Evolutionary conservation across 441 rosid species (phyloP).

Genomic region (Corymbia citriodora): DNA sequence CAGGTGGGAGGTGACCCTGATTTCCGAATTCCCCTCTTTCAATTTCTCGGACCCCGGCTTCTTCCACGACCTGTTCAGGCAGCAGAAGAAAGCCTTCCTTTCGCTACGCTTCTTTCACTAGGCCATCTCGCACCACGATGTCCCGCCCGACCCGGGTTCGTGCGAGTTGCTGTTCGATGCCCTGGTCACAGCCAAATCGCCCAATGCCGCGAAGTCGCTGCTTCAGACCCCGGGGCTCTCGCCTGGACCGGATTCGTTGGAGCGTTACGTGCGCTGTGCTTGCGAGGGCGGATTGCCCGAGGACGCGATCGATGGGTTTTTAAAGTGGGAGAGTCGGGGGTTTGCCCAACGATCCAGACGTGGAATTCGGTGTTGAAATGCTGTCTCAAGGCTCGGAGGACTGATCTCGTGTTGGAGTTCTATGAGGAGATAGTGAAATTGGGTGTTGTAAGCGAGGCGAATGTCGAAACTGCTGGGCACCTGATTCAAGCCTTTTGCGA

Average conservation of each 20-base stretch:
- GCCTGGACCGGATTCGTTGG: constrained; percentile 27
- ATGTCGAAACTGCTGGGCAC: constrained; percentile 32
- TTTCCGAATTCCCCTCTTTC: constrained; percentile 45
- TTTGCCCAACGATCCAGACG: constrained; percentile 16
- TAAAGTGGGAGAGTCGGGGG: constrained; percentile 24
- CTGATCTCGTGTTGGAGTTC: constrained; percentile 49
- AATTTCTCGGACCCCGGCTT: constrained; percentile 46
- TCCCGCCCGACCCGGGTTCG: constrained; percentile 35
- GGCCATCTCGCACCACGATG: constrained; percentile 27
- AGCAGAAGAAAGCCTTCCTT: constrained; percentile 40
- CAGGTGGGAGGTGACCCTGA: constrained; percentile 49
- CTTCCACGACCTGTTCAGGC: constrained; percentile 37
- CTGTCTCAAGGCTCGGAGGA: constrained; percentile 38
- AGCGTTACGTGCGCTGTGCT: constrained; percentile 43
- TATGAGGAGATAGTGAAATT: constrained; percentile 41
- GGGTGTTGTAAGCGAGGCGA: constrained; percentile 21
- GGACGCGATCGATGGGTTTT: constrained; percentile 33
- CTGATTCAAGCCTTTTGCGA: constrained; percentile 55
- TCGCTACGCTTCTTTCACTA: constrained; percentile 49
- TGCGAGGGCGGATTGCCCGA: constrained; percentile 35
- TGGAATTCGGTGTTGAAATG: constrained; percentile 47
- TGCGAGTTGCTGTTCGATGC: constrained; percentile 43
- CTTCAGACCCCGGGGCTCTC: constrained; percentile 27
- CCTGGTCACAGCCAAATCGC: constrained; percentile 51
- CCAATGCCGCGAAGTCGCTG: constrained; percentile 33